Conservation (phyloP, 345 rosid genomes). For the Hevea brasiliensis region DNA sequence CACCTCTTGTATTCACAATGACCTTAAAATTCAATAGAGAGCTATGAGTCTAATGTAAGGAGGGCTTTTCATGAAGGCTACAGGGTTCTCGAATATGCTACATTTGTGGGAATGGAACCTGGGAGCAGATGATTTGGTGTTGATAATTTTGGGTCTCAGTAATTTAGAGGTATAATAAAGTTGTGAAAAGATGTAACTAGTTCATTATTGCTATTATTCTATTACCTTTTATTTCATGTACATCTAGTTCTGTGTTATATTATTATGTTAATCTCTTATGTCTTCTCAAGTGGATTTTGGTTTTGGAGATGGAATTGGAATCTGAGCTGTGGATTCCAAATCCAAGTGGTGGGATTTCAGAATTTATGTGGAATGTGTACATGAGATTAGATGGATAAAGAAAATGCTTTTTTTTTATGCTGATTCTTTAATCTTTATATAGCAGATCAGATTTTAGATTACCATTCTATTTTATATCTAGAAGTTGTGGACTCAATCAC, state of each 20-base stretch:
- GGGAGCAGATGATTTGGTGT: constrained; percentile 16
- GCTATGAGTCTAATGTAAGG: constrained; percentile 5
- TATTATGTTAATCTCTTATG: background rate
- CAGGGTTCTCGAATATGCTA: background rate
- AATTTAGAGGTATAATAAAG: constrained; percentile 18
- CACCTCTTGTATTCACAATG: constrained; percentile 25
- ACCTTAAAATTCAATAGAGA: constrained; percentile 22
- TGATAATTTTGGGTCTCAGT: constrained; percentile 19
- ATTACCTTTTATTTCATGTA: background rate
- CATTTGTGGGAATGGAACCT: constrained; percentile 14
- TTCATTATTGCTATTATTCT: constrained; percentile 18
- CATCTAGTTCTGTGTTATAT: background rate
- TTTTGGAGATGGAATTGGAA: constrained; percentile 15
- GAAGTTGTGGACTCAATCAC: background rate
- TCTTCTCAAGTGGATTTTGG: constrained; percentile 3
- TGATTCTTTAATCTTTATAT: constrained; percentile 8
- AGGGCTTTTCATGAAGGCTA: background rate
- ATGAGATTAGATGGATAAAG: background rate
- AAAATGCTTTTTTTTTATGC: background rate
- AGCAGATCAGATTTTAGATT: constrained; percentile 8
- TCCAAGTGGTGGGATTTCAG: constrained; percentile 15
- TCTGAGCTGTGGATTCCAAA: constrained; percentile 25
- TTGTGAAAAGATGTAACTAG: constrained; percentile 31
- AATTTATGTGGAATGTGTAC: constrained; percentile 10
- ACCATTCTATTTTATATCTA: background rate